These are phyloP conservation scores for Metschnikowia gelsemii DNA, from an alignment of 805 yeast genomes.

Conservation along the genomic window DNA sequence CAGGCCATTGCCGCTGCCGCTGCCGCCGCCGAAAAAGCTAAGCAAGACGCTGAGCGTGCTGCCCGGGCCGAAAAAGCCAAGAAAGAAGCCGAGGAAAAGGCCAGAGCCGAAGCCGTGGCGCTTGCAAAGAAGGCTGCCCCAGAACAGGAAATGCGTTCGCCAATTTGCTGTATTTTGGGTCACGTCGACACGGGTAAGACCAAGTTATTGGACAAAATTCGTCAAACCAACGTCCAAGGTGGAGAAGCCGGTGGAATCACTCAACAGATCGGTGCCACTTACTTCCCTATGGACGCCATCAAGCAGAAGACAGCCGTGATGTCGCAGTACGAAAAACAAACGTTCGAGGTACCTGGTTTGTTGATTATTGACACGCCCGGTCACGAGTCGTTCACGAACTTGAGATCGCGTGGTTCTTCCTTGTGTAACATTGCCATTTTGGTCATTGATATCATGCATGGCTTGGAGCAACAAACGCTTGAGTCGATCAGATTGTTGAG, in stretches of 20 bases:
- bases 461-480: slow-evolving; percentile 95
- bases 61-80: slow-evolving; percentile 16
- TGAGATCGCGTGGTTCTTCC: slow-evolving; percentile 98
- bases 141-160: slow-evolving; percentile 81
- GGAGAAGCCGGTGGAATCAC: slow-evolving; percentile 99
- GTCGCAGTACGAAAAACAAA: slow-evolving; percentile 79
- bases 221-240: slow-evolving; percentile 99
- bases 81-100: slow-evolving; percentile 14
- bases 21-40: slow-evolving; percentile 11
- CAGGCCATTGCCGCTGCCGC: slow-evolving; percentile 24
- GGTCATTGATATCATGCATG: slow-evolving; percentile 99
- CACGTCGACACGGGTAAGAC: slow-evolving; percentile 99
- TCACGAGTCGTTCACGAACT: slow-evolving; percentile 97
- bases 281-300: slow-evolving; percentile 95
- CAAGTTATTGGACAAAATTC: slow-evolving; percentile 90
- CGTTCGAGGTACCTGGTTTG: slow-evolving; percentile 95
- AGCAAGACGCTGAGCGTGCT: slow-evolving; percentile 16
- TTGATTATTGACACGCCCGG: slow-evolving; percentile 98
- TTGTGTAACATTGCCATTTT: slow-evolving; percentile 98
- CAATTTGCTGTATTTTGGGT: slow-evolving; percentile 98
- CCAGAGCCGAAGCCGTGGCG: slow-evolving; percentile 22
- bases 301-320: slow-evolving; percentile 87
- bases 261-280: slow-evolving; percentile 99
- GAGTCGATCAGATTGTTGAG: slow-evolving; percentile 90
- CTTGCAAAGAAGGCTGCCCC: slow-evolving; percentile 25